phyloP scores from a whole-genome alignment of 2,329 filamentous ascomycete species.

The Curvularia spicifera region DNA sequence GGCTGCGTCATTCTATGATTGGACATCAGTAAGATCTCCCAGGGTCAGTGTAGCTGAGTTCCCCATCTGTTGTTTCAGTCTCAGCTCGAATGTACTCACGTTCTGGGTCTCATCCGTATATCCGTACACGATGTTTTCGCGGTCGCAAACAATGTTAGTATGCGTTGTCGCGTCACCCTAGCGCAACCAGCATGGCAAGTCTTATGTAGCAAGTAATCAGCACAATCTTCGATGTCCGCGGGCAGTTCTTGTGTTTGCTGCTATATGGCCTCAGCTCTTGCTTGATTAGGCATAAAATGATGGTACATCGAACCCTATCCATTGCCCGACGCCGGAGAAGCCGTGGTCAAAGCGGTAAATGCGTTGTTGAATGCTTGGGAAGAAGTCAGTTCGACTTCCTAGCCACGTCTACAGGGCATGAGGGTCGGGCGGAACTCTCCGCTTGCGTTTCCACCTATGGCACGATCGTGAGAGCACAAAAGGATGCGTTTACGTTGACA shows the following conservation, averaged over 20 bases:
- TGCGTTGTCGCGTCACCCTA: slow-evolving; percentile 25
- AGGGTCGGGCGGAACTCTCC: slow-evolving; percentile 20
- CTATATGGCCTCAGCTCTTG: slow-evolving; percentile 47
- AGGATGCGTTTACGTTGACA: background rate
- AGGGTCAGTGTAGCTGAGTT: background rate
- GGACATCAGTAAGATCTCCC: background rate
- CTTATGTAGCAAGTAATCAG: background rate
- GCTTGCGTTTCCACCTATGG: background rate
- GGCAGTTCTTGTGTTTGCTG: slow-evolving; percentile 52
- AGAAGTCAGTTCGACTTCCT: slow-evolving; percentile 41
- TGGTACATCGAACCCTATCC: slow-evolving; percentile 49
- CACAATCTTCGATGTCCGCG: slow-evolving; percentile 48
- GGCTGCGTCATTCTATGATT: background rate
- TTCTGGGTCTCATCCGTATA: background rate
- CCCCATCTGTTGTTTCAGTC: background rate
- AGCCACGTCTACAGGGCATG: slow-evolving; percentile 39
- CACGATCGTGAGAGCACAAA: background rate
- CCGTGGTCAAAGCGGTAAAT: slow-evolving; percentile 28
- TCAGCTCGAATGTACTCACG: background rate
- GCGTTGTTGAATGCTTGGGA: slow-evolving; percentile 33
- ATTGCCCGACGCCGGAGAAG: slow-evolving; percentile 48
- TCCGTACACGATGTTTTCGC: background rate
- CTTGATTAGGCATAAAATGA: slow-evolving; percentile 50
- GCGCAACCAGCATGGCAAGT: slow-evolving; percentile 18
- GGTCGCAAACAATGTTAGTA: slow-evolving; percentile 2